Evolutionary conservation across 345 rosid species (phyloP).

Genomic region (Ailanthus altissimus): DNA sequence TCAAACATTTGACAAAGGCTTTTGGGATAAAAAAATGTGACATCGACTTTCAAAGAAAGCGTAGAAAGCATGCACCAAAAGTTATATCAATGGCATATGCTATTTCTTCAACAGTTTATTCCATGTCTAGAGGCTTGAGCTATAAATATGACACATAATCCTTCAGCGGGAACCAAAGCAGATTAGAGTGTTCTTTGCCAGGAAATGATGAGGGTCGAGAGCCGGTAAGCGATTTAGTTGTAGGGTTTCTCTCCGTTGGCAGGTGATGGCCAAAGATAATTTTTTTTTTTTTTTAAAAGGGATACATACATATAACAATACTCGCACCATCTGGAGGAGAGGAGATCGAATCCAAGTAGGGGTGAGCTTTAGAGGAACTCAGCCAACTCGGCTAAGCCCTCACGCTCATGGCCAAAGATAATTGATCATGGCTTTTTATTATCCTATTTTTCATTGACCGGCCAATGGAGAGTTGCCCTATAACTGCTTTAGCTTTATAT

Average conservation of each 20-base stretch:
- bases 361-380: too few species aligned
- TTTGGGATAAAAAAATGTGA: constrained; percentile 27
- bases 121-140: neutral
- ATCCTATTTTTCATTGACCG: constrained; percentile 19
- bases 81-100: constrained; percentile 67
- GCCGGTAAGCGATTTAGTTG: constrained; percentile 54
- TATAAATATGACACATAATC: constrained; percentile 15
- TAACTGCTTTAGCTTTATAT: constrained; percentile 57
- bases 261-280: constrained; percentile 23
- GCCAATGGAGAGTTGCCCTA: constrained; percentile 99
- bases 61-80: constrained; percentile 34
- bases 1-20: constrained; percentile 14
- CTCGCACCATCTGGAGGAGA: too few species aligned
- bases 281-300: too few species aligned
- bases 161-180: constrained; percentile 13
- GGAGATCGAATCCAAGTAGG: too few species aligned
- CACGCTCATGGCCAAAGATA: neutral
- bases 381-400: too few species aligned
- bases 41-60: constrained; percentile 24
- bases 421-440: neutral
- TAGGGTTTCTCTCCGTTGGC: constrained; percentile 78
- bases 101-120: constrained; percentile 19
- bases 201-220: neutral
- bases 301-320: too few species aligned
- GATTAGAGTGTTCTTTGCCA: neutral